These are phyloP conservation scores for Neopestalotiopsis rosae DNA, from an alignment of 2,329 filamentous ascomycete genomes.

Conservation along the genomic window DNA sequence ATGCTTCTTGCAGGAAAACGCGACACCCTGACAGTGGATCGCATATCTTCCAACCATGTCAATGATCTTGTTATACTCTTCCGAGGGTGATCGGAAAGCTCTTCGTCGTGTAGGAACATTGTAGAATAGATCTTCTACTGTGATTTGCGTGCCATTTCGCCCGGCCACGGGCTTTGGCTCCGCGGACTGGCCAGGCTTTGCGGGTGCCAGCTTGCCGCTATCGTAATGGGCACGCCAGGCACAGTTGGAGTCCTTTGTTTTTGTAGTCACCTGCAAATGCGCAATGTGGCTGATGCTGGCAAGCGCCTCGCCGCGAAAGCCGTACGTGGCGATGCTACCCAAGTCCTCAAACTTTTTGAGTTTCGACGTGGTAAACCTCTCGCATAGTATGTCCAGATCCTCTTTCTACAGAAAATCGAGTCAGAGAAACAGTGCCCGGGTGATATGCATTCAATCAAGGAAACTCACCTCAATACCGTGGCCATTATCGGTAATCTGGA, in stretches of 20 bases:
- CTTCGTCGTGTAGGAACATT: constrained; percentile 87
- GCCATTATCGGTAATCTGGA: constrained; percentile 98
- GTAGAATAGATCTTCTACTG: constrained; percentile 96
- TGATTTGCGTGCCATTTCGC: constrained; percentile 89
- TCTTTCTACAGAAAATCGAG: constrained; percentile 68
- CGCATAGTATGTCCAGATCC: constrained; percentile 88
- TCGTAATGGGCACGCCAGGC: constrained; percentile 92
- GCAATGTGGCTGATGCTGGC: constrained; percentile 99
- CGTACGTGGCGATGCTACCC: constrained; percentile 88
- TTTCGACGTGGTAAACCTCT: constrained; percentile 97
- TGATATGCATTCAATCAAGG: not conserved
- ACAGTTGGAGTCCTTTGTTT: constrained; percentile 83
- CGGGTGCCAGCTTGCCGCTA: constrained; percentile 78
- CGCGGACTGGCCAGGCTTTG: constrained; percentile 85
- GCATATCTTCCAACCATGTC: constrained; percentile 94
- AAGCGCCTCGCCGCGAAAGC: constrained; percentile 95
- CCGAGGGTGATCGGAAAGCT: constrained; percentile 88
- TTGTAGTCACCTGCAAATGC: constrained; percentile 92
- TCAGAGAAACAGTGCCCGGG: not conserved
- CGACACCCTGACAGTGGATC: constrained; percentile 87
- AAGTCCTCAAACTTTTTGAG: constrained; percentile 93
- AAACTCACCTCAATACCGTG: constrained; percentile 86
- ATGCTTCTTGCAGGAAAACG: constrained; percentile 96
- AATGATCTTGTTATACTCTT: constrained; percentile 97
- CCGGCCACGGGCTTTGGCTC: constrained; percentile 90